Evolutionary conservation across 176 grass and related monocot species (phyloP).

Genomic region (Paspalum notatum): DNA sequence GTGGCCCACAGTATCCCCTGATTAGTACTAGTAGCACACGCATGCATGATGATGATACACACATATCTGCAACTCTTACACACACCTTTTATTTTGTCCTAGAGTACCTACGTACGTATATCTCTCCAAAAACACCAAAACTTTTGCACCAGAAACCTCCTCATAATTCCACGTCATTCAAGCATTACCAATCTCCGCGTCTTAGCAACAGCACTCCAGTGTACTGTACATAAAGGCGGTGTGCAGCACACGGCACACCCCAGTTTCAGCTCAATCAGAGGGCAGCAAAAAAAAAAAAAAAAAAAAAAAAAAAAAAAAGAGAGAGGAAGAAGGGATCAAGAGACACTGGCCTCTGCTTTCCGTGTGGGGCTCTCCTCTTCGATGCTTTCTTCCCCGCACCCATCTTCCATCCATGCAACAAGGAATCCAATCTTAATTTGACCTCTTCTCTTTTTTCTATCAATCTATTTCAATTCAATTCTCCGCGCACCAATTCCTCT

Average conservation of each 20-base stretch:
- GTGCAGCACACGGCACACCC: background rate
- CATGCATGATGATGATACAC: background rate
- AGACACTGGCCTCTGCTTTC: constrained; percentile 46
- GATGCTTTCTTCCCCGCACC: constrained; percentile 37
- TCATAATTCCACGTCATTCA: constrained; percentile 21
- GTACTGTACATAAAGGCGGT: background rate
- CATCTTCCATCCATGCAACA: constrained; percentile 35
- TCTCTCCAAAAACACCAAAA: background rate
- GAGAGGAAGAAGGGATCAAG: background rate
- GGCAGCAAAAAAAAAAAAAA: background rate
- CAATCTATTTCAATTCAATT: background rate
- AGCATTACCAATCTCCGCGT: background rate
- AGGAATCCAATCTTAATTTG: constrained; percentile 32
- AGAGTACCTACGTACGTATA: no score
- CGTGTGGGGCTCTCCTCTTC: constrained; percentile 20
- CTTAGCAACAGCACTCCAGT: background rate
- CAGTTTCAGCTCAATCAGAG: background rate
- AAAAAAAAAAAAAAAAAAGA: background rate
- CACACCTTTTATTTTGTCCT: background rate
- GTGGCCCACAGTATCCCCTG: constrained; percentile 1
- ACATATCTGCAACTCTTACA: background rate
- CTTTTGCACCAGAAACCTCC: background rate
- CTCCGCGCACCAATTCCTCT: background rate
- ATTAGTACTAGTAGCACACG: background rate
- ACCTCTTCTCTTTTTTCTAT: background rate